A percentile compares a stretch with the other conserved stretches of the same genome.
Evolutionary conservation across 306 rosid genomes (phyloP).

Genomic region (Dryas drummondii): DNA sequence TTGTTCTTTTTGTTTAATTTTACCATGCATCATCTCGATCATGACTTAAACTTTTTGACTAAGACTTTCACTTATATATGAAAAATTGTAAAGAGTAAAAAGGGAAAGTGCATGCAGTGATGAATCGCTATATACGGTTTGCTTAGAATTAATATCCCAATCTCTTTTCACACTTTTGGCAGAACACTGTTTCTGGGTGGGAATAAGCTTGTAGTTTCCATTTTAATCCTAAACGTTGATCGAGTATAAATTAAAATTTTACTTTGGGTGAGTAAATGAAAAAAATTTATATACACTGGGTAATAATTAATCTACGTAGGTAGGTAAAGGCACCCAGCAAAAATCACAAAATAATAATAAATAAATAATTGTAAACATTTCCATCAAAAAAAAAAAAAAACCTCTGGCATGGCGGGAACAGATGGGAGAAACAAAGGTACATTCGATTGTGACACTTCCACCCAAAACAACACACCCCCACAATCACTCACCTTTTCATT

Average conservation of each 20-base stretch:
- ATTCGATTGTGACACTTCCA: conserved; percentile 77
- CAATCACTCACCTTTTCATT: conserved; percentile 52
- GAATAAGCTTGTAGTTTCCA: conserved; percentile 4
- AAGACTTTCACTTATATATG: neutral
- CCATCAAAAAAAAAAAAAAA: conserved; percentile 32
- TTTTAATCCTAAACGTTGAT: neutral
- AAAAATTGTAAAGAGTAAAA: neutral
- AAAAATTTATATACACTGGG: neutral
- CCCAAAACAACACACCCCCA: conserved; percentile 61
- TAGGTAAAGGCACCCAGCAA: neutral
- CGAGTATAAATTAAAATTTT: neutral
- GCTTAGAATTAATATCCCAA: conserved; percentile 6
- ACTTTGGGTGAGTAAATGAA: neutral
- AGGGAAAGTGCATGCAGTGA: neutral
- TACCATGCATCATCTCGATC: neutral
- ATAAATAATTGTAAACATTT: neutral
- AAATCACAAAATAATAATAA: neutral
- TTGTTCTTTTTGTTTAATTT: too few species aligned
- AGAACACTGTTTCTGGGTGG: neutral
- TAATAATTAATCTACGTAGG: neutral
- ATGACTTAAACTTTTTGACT: neutral
- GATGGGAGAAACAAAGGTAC: conserved; percentile 57
- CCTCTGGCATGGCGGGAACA: conserved; percentile 31
- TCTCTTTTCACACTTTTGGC: conserved; percentile 12
- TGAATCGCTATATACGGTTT: conserved; percentile 2